phyloP scores from a whole-genome alignment of 768 basidiomycete genomes.

The Pilatotrama ljubarskyi region DNA sequence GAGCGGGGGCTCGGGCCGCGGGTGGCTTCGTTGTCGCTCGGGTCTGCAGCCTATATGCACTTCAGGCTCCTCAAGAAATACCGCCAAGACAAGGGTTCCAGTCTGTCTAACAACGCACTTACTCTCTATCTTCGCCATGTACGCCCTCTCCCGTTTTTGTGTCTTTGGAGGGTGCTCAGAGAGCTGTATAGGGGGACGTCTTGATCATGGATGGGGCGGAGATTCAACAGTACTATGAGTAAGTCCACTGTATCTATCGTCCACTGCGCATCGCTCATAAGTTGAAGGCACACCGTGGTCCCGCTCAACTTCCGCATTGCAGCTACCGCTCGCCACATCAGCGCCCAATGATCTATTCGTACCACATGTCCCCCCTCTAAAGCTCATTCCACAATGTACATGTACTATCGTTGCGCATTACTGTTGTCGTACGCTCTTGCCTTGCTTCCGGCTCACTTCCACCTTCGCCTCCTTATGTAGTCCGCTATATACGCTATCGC shows the following conservation, averaged over 20 bases:
- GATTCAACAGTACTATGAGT: slow-evolving; percentile 75
- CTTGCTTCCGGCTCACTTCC: too few species aligned
- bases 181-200: slow-evolving; percentile 62
- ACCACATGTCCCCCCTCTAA: background rate
- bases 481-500: background rate
- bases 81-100: slow-evolving; percentile 32
- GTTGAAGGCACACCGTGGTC: slow-evolving; percentile 68
- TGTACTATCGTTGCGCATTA: too few species aligned
- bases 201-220: slow-evolving; percentile 73
- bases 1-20: slow-evolving; percentile 72
- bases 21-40: slow-evolving; percentile 76
- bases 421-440: too few species aligned
- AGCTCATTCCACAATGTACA: background rate
- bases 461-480: too few species aligned
- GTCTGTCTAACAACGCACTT: slow-evolving; percentile 39
- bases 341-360: slow-evolving; percentile 19
- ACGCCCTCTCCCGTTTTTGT: slow-evolving; percentile 18
- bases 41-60: slow-evolving; percentile 77
- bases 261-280: slow-evolving; percentile 4
- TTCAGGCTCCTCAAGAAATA: slow-evolving; percentile 55
- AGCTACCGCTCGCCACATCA: slow-evolving; percentile 73
- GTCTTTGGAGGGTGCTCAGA: background rate
- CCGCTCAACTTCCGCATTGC: slow-evolving; percentile 78
- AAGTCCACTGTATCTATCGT: slow-evolving; percentile 26
- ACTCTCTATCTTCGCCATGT: slow-evolving; percentile 70